Conservation (phyloP, 257 asterid genomes). For the Cordia subcordata region DNA sequence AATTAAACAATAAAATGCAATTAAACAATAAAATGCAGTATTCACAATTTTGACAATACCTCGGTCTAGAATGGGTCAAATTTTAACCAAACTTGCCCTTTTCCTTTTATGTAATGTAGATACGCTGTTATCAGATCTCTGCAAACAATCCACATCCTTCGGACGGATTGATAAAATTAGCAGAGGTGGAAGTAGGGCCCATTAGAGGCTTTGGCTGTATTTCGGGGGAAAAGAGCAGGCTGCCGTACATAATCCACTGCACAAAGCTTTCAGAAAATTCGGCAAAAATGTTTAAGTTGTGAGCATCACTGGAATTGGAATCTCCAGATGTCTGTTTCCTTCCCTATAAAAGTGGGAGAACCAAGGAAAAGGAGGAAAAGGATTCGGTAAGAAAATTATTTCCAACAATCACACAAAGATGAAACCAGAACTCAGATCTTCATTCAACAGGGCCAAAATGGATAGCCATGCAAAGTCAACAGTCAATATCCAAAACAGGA, state of each 20-base stretch:
- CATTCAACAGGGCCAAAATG: too few species aligned
- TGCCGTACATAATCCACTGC: conserved; percentile 63
- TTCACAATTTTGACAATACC: conserved; percentile 34
- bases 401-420: too few species aligned
- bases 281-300: conserved; percentile 19
- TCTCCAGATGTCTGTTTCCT: conserved; percentile 38
- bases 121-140: conserved; percentile 30
- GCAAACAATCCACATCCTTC: conserved; percentile 50
- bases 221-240: conserved; percentile 51
- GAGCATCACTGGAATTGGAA: conserved; percentile 17
- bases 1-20: conserved; percentile 14
- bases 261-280: conserved; percentile 58
- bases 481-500: too few species aligned
- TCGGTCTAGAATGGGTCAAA: conserved; percentile 19
- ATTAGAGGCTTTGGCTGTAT: conserved; percentile 2
- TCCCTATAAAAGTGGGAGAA: conserved; percentile 25
- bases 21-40: conserved; percentile 28
- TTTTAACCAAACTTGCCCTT: conserved; percentile 33
- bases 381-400: too few species aligned
- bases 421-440: too few species aligned
- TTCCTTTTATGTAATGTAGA: conserved; percentile 14
- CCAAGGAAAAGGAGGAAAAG: too few species aligned
- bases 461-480: too few species aligned
- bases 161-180: too few species aligned
- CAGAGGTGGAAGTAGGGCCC: conserved; percentile 23